These are phyloP conservation scores for Durotheca rogersii DNA, from an alignment of 495 filamentous ascomycete genomes.

Conservation along the genomic window DNA sequence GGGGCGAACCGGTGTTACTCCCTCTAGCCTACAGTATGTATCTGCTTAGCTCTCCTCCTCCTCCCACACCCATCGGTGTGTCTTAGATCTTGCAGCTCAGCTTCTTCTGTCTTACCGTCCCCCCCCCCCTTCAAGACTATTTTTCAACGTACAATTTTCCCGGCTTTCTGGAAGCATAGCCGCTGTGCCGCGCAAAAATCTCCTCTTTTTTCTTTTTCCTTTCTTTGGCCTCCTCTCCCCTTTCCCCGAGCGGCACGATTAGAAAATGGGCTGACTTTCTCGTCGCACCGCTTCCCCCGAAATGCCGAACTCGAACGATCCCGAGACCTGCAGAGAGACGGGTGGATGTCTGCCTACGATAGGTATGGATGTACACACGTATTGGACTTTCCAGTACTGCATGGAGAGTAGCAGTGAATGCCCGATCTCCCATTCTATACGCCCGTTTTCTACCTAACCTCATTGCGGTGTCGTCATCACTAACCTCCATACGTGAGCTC, in stretches of 20 bases:
- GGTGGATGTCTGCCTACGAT: conserved; percentile 1
- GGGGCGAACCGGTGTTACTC: conserved; percentile 27
- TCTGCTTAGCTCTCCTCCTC: too few relatives aligned
- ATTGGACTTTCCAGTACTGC: not conserved
- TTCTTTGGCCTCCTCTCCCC: too few relatives aligned
- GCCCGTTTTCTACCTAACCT: not conserved
- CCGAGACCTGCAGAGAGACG: conserved; percentile 20
- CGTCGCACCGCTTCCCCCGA: conserved; percentile 6
- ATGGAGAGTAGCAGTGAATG: not conserved
- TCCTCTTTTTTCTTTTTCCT: too few relatives aligned
- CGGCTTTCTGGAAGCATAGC: conserved; percentile 13
- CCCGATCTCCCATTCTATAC: not conserved
- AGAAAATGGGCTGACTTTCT: conserved; percentile 11
- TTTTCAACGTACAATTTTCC: conserved; percentile 9
- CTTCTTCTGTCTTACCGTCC: conserved; percentile 9
- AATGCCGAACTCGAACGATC: conserved; percentile 1
- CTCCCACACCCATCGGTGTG: conserved; percentile 15
- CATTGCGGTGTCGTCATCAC: too few relatives aligned
- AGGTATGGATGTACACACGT: too few relatives aligned
- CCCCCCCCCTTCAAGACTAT: not conserved
- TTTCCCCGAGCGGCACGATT: too few relatives aligned
- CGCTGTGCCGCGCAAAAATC: too few relatives aligned
- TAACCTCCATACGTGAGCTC: not conserved
- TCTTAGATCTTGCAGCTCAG: conserved; percentile 33
- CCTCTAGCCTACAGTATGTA: not conserved